These are phyloP conservation scores for Malania oleifera DNA, from an alignment of 164 flowering plant species.

Conservation along the genomic window DNA sequence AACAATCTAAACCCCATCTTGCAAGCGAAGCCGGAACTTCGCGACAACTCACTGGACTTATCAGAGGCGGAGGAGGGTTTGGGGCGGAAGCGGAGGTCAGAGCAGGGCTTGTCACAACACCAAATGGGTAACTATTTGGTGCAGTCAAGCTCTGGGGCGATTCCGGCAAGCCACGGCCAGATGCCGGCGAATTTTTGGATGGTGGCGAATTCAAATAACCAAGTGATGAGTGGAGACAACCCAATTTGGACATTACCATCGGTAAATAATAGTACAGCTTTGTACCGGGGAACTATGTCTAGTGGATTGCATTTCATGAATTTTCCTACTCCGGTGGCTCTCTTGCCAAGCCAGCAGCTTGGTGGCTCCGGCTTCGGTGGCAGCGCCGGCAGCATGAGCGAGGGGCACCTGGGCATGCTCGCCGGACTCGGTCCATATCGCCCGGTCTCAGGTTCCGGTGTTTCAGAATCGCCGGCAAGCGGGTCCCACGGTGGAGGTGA, in stretches of 20 bases:
- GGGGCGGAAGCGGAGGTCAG: conserved; percentile 38
- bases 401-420: conserved; percentile 61
- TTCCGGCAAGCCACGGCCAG: conserved; percentile 44
- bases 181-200: conserved; percentile 82
- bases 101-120: conserved; percentile 31
- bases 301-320: conserved; percentile 71
- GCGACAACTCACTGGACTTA: conserved; percentile 37
- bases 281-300: conserved; percentile 48
- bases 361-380: conserved; percentile 24
- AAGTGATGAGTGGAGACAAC: conserved; percentile 41
- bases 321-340: conserved; percentile 45
- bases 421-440: conserved; percentile 60
- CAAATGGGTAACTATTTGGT: conserved; percentile 61
- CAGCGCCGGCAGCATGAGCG: conserved; percentile 14
- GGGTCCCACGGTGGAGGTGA: conserved; percentile 50
- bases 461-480: conserved; percentile 42
- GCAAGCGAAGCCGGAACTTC: conserved; percentile 46
- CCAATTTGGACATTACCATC: conserved; percentile 62
- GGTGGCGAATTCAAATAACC: conserved; percentile 62
- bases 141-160: conserved; percentile 48
- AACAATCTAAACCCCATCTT: conserved; percentile 18
- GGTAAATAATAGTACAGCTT: conserved; percentile 27
- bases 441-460: conserved; percentile 23
- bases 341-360: conserved; percentile 60
- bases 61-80: conserved; percentile 27